Evolutionary conservation across 192 early-diverging fungal genomes (phyloP).

Genomic region (Coemansia sp.): DNA sequence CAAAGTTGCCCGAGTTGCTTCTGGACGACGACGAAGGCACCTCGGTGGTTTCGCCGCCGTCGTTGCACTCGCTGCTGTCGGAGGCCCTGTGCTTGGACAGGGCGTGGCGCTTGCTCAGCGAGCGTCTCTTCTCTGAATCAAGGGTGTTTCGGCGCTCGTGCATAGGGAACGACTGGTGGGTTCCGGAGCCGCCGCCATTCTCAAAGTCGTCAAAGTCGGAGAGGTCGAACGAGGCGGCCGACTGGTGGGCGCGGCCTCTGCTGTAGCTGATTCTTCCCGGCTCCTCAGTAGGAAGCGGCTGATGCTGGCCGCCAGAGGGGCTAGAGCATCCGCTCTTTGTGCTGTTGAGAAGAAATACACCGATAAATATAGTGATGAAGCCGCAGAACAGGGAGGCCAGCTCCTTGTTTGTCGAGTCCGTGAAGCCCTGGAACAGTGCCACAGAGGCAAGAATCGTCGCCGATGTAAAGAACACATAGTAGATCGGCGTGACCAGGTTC

Average conservation of each 20-base stretch:
- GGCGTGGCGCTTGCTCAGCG: slow-evolving; percentile 28
- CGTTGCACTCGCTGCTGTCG: slow-evolving; percentile 19
- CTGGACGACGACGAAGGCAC: slow-evolving; percentile 39
- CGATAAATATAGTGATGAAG: slow-evolving; percentile 89
- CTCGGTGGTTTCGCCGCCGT: slow-evolving; percentile 31
- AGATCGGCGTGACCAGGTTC: slow-evolving; percentile 85
- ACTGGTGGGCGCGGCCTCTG: slow-evolving; percentile 25
- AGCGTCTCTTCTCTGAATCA: slow-evolving; percentile 34
- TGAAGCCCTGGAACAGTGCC: slow-evolving; percentile 85
- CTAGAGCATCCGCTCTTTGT: slow-evolving; percentile 28
- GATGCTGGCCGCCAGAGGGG: slow-evolving; percentile 25
- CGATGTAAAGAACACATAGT: slow-evolving; percentile 95
- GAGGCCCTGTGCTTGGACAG: slow-evolving; percentile 13
- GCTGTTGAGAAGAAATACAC: slow-evolving; percentile 80
- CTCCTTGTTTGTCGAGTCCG: slow-evolving; percentile 67
- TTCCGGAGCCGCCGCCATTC: slow-evolving; percentile 9
- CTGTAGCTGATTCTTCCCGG: slow-evolving; percentile 34
- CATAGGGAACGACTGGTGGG: slow-evolving; percentile 46
- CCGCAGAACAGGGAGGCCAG: slow-evolving; percentile 82
- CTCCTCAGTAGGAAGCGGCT: slow-evolving; percentile 51
- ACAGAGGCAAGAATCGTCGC: slow-evolving; percentile 88
- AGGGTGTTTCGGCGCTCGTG: slow-evolving; percentile 33
- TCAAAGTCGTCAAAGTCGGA: slow-evolving; percentile 41
- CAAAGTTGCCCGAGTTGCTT: slow-evolving; percentile 44
- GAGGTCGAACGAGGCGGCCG: slow-evolving; percentile 34